Evolutionary conservation across 345 rosid genomes (phyloP).

Genomic region (Salix viminalis): DNA sequence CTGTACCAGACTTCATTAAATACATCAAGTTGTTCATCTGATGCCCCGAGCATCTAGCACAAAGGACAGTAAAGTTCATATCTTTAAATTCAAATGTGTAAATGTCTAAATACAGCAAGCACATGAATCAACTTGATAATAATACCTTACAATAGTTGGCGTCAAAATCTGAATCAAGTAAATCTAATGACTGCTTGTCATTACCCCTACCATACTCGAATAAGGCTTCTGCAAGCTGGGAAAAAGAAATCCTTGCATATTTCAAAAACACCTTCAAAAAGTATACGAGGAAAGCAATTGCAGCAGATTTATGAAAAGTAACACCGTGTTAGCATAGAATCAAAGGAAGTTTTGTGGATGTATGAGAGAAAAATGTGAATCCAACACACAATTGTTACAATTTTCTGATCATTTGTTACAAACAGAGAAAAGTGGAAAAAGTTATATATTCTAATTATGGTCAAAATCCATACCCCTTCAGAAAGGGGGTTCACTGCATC

Average conservation of each 20-base stretch:
- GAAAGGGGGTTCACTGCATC: background rate
- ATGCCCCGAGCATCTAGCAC: conserved; percentile 70
- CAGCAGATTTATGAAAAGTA: background rate
- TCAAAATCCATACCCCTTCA: background rate
- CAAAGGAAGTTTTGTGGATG: background rate
- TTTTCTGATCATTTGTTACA: background rate
- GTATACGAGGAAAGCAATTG: background rate
- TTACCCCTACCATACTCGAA: conserved; percentile 59
- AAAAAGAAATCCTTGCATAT: background rate
- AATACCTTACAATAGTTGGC: conserved; percentile 65
- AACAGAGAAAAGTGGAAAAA: too few relatives aligned
- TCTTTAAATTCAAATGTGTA: background rate
- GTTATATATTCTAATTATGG: background rate
- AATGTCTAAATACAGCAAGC: background rate
- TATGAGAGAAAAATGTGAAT: background rate
- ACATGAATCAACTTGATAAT: background rate
- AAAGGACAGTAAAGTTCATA: background rate
- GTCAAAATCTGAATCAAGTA: conserved; percentile 68
- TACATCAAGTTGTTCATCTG: conserved; percentile 89
- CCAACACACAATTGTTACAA: background rate
- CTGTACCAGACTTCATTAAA: conserved; percentile 79
- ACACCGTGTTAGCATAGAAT: background rate
- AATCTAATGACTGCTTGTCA: conserved; percentile 42
- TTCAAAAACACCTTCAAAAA: background rate
- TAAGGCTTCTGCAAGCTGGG: conserved; percentile 74